Evolutionary conservation across 768 basidiomycete genomes (phyloP), one percentile per base, ranked within the genome.

Genomic region (Crassisporium funariophilum): DNA sequence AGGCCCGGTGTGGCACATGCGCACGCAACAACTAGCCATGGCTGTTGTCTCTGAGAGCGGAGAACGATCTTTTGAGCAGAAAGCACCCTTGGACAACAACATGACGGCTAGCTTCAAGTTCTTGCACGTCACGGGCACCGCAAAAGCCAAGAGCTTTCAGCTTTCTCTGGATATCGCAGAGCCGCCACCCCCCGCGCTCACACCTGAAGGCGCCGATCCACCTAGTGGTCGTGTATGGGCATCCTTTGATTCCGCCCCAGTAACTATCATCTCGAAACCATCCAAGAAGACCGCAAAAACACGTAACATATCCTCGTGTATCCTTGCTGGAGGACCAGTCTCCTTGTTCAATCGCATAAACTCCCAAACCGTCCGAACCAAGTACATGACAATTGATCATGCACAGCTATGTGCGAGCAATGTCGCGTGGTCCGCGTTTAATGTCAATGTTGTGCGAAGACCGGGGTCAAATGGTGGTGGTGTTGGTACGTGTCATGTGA

Each of bases 231-330:
- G 89, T 49, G 66, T 87, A 48, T 95, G 92, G 93, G 91, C 91
- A 7, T 83, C 88, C 23, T 93, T 97, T 72, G 85, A 91, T 65
- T 95, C 93, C 22, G 85, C 89, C 24, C 90, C 92, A 37, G 87
- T 98, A 58, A 86, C 88, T 36, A 93, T 97, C 70, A 94, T 98
- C 60, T 95, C 94, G 60, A 97, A 97, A 67, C 94, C 94, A 24
- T 94, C 92, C 49, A 95, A 95, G 79, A 95, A 94, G 77, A 95
- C 92, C 8, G 91, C 91, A 47, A 95, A 95, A 73, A 93, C 93
- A 58, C 86, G 93, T 71, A 86, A 90, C 73, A 88, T 88, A 62
- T 87, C 85, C 35, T 91, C 86, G 16, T 95, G 92, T 72, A 92
- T 97, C 65, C 78, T 92, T 44, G 87, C 86, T 21, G 88, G 89